These are phyloP conservation scores for Biscutella laevigata DNA, from an alignment of 441 rosid genomes.

Conservation along the genomic window DNA sequence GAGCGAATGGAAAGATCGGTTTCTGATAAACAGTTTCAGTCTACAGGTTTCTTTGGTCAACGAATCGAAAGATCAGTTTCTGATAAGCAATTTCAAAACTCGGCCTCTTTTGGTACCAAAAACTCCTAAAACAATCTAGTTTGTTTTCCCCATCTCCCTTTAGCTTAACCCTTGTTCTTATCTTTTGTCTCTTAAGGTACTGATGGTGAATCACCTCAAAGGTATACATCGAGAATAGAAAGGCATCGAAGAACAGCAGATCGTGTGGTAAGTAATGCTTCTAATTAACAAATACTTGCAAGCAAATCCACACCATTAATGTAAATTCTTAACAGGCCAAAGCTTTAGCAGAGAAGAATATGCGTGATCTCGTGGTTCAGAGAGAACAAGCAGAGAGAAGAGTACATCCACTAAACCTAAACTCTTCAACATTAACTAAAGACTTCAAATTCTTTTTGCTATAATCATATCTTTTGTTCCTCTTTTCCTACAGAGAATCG, in stretches of 20 bases:
- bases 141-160: not conserved
- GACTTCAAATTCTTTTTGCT: not conserved
- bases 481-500: constrained; percentile 51
- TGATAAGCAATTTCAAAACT: constrained; percentile 40
- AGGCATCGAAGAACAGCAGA: constrained; percentile 86
- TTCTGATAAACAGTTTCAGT: constrained; percentile 50
- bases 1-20: constrained; percentile 54
- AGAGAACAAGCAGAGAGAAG: constrained; percentile 87
- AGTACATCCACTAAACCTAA: constrained; percentile 30
- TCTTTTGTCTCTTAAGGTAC: constrained; percentile 29
- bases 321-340: constrained; percentile 51
- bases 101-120: constrained; percentile 31
- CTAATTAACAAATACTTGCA: not conserved
- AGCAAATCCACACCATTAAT: not conserved
- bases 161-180: not conserved
- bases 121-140: not conserved
- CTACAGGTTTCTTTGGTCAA: constrained; percentile 31
- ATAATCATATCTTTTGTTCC: constrained; percentile 5
- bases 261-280: constrained; percentile 51
- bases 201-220: constrained; percentile 86
- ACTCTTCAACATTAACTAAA: constrained; percentile 9
- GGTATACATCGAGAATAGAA: constrained; percentile 89
- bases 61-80: constrained; percentile 37
- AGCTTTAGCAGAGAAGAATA: constrained; percentile 92
- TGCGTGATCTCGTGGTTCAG: constrained; percentile 82